Base-by-base conservation (phyloP, 768 basidiomycete genomes). In the Tricholoma sp. region DNA sequence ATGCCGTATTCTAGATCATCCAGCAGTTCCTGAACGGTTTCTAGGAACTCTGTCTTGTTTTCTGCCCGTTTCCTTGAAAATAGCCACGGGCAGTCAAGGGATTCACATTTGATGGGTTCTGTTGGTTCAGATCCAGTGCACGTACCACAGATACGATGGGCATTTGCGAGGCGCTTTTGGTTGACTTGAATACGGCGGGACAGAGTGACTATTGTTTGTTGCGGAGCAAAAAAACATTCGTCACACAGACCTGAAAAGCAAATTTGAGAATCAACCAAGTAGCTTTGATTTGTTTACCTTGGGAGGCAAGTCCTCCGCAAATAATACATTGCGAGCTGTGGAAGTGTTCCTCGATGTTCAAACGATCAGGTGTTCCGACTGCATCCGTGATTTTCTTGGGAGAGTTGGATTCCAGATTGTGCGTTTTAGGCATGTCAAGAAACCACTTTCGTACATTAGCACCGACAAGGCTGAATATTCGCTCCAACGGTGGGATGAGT, bases 391-490 rank as follows among this genome's bases (percentile, higher is more conserved):
- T 52, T 55, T 67, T 70, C 47, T 52, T 59, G 4, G 70, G 66
- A 29, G 70, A 66, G 43, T 70, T 72, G 49, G 74, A 72, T 39
- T 76, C 64, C 35, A 66, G 16, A 37, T 56, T 51, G 41, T 61
- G 63, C 2, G 66, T 73, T 67, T 84, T 85, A 1, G 92, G 90
- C 92, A 95, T 94, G 27, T 88, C 85, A 50, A 87, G 79, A 66
- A 84, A 98, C 96, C 96, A 98, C 43, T 78, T 75, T 53, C 81
- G 80, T 24, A 96, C 86, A 67, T 97, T 89, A 8, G 88, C 93
- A 14, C 96, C 95, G 32, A 95, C 78, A 21, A 98, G 83, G 58
- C 88, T 93, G 76, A 98, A 92, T 46, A 99, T 83, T 47, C 97
- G 83, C 57, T 91, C 89, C 61, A 99, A 68, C 0, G 96, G 94